Conservation (phyloP, 2,329 filamentous ascomycete species). For the Ascochyta koolunga region DNA sequence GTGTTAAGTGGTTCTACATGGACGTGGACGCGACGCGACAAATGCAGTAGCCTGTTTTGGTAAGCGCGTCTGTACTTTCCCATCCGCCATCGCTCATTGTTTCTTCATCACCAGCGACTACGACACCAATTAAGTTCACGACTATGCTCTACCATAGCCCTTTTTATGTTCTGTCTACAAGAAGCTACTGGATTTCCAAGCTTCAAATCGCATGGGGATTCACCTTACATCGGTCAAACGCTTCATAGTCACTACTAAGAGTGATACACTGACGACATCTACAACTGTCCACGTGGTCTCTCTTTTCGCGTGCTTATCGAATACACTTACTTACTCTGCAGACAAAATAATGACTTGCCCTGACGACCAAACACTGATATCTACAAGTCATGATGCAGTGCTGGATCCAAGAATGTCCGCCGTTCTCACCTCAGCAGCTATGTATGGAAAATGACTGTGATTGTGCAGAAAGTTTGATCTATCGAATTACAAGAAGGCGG, state of each 20-base stretch:
- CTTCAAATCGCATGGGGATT: no score
- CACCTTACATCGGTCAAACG: no score
- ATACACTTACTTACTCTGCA: no score
- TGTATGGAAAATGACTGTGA: background rate
- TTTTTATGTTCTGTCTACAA: background rate
- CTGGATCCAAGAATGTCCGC: background rate
- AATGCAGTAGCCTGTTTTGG: background rate
- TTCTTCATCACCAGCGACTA: background rate
- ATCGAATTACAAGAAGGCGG: background rate
- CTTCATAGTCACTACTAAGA: no score
- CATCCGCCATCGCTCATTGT: background rate
- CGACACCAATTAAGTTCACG: background rate
- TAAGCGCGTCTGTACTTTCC: background rate
- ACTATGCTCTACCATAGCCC: no score
- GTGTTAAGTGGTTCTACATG: constrained; percentile 4
- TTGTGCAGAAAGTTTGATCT: background rate
- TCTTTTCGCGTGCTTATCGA: no score
- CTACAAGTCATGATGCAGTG: background rate
- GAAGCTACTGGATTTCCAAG: background rate
- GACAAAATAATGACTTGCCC: no score
- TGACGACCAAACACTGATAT: background rate
- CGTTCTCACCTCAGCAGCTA: no score
- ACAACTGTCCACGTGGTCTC: no score
- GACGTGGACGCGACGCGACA: constrained; percentile 14
- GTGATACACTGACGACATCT: no score